phyloP scores from a whole-genome alignment of 371 early-diverging fungal species.

The Mucor velutinosus region DNA sequence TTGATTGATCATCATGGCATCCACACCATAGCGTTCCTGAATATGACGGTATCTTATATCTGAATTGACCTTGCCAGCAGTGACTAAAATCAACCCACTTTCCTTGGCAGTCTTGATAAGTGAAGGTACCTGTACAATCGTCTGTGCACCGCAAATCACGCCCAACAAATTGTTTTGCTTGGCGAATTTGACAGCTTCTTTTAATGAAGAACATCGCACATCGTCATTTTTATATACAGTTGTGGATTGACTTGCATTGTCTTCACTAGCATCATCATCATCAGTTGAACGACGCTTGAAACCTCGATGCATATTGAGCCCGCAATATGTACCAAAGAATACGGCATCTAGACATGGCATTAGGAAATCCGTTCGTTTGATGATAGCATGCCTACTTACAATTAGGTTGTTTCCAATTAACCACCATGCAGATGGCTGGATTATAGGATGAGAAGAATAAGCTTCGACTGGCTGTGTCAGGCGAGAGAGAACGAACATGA shows the following conservation, averaged over 20 bases:
- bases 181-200: conserved; percentile 74
- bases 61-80: conserved; percentile 80
- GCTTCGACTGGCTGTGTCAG: conserved; percentile 35
- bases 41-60: conserved; percentile 60
- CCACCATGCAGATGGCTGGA: conserved; percentile 85
- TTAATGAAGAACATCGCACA: conserved; percentile 59
- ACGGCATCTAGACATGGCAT: conserved; percentile 66
- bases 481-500: conserved; percentile 47
- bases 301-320: conserved; percentile 63
- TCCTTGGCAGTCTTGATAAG: conserved; percentile 89
- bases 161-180: conserved; percentile 83
- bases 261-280: conserved; percentile 5
- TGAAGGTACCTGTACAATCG: conserved; percentile 85
- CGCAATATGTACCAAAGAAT: conserved; percentile 81
- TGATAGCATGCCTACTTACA: conserved; percentile 52
- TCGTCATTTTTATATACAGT: conserved; percentile 34
- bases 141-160: conserved; percentile 85
- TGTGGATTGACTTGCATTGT: conserved; percentile 5
- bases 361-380: neutral
- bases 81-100: conserved; percentile 84
- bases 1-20: conserved; percentile 75
- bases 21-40: conserved; percentile 84
- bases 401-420: conserved; percentile 98
- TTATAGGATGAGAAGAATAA: conserved; percentile 87
- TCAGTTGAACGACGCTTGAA: conserved; percentile 33